phyloP scores from a whole-genome alignment of 768 basidiomycete genomes.

The Chalciporus pseudorubinellus region DNA sequence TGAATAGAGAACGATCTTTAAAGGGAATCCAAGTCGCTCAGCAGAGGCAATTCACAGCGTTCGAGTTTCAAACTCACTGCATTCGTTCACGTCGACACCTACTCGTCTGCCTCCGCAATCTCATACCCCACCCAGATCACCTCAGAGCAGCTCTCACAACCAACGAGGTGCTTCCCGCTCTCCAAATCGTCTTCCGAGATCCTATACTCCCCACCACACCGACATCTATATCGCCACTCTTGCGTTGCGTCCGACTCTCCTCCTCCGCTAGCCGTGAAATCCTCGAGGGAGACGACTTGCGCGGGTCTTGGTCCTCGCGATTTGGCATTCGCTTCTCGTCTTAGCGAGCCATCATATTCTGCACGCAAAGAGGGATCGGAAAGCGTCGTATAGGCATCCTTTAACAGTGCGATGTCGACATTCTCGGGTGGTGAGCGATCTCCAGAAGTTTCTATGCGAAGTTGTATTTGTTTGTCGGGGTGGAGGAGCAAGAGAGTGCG shows the following conservation, averaged over 20 bases:
- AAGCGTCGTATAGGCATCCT: conserved; percentile 66
- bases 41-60: too few relatives aligned
- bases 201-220: conserved; percentile 68
- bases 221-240: conserved; percentile 60
- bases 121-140: conserved; percentile 86
- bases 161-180: conserved; percentile 65
- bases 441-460: conserved; percentile 29
- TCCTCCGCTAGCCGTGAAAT: conserved; percentile 43
- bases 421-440: conserved; percentile 3
- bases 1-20: too few relatives aligned
- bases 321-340: conserved; percentile 1
- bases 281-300: conserved; percentile 74
- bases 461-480: conserved; percentile 52
- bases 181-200: conserved; percentile 64
- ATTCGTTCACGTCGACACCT: not conserved
- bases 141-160: conserved; percentile 77
- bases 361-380: conserved; percentile 47
- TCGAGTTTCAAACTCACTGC: too few relatives aligned
- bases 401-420: conserved; percentile 55
- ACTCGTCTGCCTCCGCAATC: conserved; percentile 36
- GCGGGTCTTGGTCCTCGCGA: conserved; percentile 61
- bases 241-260: conserved; percentile 32
- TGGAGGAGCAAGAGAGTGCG: conserved; percentile 61
- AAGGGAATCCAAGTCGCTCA: too few relatives aligned
- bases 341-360: conserved; percentile 44